Evolutionary conservation across 768 basidiomycete genomes (phyloP), one percentile per base, ranked within the genome.

Genomic region (Russula sp.): DNA sequence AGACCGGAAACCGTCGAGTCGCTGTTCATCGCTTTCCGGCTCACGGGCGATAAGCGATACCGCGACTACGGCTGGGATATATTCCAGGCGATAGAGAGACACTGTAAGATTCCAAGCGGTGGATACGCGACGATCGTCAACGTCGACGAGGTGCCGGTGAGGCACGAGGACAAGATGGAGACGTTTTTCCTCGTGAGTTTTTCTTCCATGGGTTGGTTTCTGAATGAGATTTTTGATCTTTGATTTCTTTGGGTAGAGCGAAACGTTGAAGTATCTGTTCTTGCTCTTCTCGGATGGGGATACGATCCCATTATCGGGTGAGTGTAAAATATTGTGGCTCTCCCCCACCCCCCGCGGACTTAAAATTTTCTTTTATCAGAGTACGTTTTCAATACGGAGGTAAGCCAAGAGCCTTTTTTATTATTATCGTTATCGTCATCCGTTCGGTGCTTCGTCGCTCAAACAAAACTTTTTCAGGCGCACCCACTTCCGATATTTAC

Each of bases 1-100:
- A 88, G 91, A 7, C 95, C 95, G 2, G 95, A 98, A 76, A 98
- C 95, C 1, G 82, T 94, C 29, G 95, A 98, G 72, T 94, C 91
- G 0, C 83, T 97, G 43, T 96, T 98, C 78, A 76, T 93, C 47
- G 94, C 93, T 0, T 97, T 80, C 73, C 83, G 95, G n/a, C 77
- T 93, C 5, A 96, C 95, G 2, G 93, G 93, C 7, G 85, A 97
- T 68, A 75, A 79, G 34, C 76, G 79, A 32, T 98, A 95, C 70
- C 84, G 95, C 14, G 81, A 87, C 20, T 82, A 84, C 67, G 94
- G 90, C 22, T 97, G 94, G 93, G 71, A 76, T 22, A 94, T 97
- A 63, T 98, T 97, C 78, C 78, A 88, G 70, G 82, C 94, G 0
- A 96, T 98, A 59, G 83, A 94, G 68, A 82, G 82, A 70, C 85